Base-by-base conservation (phyloP, 148 eudicot species). In the Cornus florida region DNA sequence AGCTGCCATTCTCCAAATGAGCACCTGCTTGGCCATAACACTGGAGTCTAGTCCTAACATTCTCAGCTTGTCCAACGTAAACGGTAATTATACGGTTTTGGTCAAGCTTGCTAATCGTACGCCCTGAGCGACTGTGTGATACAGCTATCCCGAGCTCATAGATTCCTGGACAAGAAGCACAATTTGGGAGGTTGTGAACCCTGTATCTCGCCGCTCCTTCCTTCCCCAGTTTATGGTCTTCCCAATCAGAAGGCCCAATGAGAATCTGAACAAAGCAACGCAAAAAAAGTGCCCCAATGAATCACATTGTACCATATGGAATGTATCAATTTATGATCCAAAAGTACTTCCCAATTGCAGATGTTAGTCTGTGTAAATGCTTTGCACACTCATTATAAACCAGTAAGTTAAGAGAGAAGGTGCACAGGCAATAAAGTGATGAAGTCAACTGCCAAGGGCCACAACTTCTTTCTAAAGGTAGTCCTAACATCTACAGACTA, bases 31-130 rank as follows among this genome's bases (percentile, higher is more conserved):
- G 91, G 43, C 99, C 98, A 83, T 93, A 93, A 10, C 81, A 73
- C 72, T 95, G 98, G 10, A 95, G 80, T 80, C 98, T 88, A 65
- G 88, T 84, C 84, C 94, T 86, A 53, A 93, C 92, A 86, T 92
- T 93, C 65, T 93, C 95, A 74, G 98, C 90, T 76, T 95, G 93
- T 23, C 98, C 98, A 73, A 95, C 79, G 78, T 95, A 95, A 65
- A 93, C 97, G 68, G 92, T 90, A 75, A 93, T 83, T 67, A 95
- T 81, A 53, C 43, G 73, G 23, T 85, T 81, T 3, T 84, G 48
- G 24, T 87, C 91, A 70, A 91, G 82, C 77, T 87, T 90, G 32
- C 80, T 73, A 22, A 79, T 76, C 14, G 81, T 86, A 10, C 84
- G 89, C 53, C 88, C 89, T 43, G 90, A 83, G 20, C 22, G 69